Evolutionary conservation across 192 early-diverging fungal species (phyloP).

Genomic region (Gigaspora rosea): DNA sequence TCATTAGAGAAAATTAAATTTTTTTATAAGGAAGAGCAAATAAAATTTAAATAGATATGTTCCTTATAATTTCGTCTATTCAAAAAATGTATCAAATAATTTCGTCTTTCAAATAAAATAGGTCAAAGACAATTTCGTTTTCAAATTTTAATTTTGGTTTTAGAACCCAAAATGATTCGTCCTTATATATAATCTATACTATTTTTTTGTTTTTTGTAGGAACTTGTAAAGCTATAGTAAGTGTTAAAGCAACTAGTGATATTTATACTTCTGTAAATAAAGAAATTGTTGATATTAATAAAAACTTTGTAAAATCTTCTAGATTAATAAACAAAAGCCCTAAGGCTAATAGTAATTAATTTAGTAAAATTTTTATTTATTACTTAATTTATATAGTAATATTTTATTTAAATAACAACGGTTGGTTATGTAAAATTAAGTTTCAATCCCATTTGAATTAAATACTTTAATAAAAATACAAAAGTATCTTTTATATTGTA

Average conservation of each 20-base stretch:
- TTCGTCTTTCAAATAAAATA: too few species aligned
- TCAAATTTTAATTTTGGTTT: too few species aligned
- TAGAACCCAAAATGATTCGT: too few species aligned
- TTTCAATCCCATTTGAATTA: slow-evolving; percentile 67
- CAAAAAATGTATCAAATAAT: too few species aligned
- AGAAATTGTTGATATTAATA: slow-evolving; percentile 79
- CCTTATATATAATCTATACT: too few species aligned
- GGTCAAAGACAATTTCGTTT: too few species aligned
- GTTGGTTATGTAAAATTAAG: slow-evolving; percentile 94
- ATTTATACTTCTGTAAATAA: slow-evolving; percentile 86
- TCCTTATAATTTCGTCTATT: too few species aligned
- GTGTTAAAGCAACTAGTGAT: slow-evolving; percentile 93
- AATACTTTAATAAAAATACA: slow-evolving; percentile 70
- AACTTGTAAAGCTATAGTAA: slow-evolving; percentile 82
- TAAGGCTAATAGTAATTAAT: slow-evolving; percentile 61
- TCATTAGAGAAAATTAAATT: neutral
- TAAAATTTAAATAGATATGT: too few species aligned
- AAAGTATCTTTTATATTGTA: slow-evolving; percentile 62
- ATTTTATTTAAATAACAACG: slow-evolving; percentile 43
- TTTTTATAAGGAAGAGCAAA: too few species aligned
- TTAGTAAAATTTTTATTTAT: slow-evolving; percentile 3
- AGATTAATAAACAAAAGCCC: slow-evolving; percentile 76
- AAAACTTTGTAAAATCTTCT: slow-evolving; percentile 63
- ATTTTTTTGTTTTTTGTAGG: slow-evolving; percentile 43
- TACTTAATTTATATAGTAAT: slow-evolving; percentile 1